Conservation (phyloP, 1,139 yeast genomes). For the Kodamaea ohmeri region DNA sequence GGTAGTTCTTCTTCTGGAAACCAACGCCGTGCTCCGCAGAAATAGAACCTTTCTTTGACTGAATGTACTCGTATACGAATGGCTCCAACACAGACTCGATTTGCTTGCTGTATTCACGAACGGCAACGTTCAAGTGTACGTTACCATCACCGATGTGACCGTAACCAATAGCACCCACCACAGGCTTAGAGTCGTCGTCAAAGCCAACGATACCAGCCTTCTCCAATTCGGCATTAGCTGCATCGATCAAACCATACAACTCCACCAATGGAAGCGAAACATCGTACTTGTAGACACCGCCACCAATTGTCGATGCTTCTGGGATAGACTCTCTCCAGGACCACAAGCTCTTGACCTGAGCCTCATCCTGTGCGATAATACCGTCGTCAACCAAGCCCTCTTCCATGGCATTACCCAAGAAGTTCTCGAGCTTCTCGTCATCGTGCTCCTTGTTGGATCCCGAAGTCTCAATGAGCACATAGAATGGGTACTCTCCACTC, state of each 20-base stretch:
- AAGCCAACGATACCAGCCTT: constrained; percentile 61
- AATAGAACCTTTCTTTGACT: constrained; percentile 71
- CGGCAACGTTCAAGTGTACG: constrained; percentile 86
- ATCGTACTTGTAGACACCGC: constrained; percentile 96
- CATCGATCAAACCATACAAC: constrained; percentile 78
- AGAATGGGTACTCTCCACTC: constrained; percentile 73
- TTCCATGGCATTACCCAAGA: constrained; percentile 83
- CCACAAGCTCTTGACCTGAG: constrained; percentile 83
- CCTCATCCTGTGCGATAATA: constrained; percentile 91
- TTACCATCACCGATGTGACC: constrained; percentile 98
- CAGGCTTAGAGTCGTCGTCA: constrained; percentile 68
- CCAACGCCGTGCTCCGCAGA: constrained; percentile 98
- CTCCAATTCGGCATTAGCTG: constrained; percentile 55
- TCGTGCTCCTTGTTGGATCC: constrained; percentile 90
- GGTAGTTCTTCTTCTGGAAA: constrained; percentile 87
- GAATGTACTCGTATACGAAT: constrained; percentile 88
- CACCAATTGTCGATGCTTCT: constrained; percentile 79
- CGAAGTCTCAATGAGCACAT: constrained; percentile 86
- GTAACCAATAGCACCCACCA: constrained; percentile 84
- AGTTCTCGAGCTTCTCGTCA: constrained; percentile 71
- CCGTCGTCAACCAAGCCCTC: constrained; percentile 84
- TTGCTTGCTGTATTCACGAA: constrained; percentile 72
- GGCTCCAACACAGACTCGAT: constrained; percentile 85
- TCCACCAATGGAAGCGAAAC: constrained; percentile 83
- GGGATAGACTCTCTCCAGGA: constrained; percentile 92